Percentiles rank a stretch among this genome's conserved stretches.
Evolutionary conservation across 169 alveolate species (phyloP).

Genomic region (Eimeria praecox): DNA sequence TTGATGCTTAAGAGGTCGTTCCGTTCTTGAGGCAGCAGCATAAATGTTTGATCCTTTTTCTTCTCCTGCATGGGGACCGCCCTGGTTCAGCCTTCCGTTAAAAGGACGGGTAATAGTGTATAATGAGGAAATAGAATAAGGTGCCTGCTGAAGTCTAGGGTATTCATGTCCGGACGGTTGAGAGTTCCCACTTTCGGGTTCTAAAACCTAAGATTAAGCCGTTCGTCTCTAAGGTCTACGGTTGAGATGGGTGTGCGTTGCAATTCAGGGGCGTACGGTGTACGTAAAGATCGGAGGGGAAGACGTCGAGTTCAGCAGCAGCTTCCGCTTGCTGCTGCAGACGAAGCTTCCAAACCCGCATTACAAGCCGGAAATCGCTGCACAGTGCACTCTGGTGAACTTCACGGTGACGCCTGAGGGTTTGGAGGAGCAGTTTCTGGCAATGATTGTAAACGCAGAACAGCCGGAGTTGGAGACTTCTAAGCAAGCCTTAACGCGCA

Average conservation of each 20-base stretch:
- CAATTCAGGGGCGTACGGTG: constrained; percentile 75
- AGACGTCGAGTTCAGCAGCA: constrained; percentile 93
- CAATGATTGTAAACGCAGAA: constrained; percentile 97
- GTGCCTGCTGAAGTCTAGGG: no score
- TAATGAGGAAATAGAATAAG: no score
- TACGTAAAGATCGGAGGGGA: constrained; percentile 94
- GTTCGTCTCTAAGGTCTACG: no score
- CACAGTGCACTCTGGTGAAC: constrained; percentile 97
- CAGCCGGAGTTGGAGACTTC: constrained; percentile 97
- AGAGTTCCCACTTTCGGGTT: not conserved
- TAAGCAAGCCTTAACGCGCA: constrained; percentile 95
- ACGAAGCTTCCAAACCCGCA: constrained; percentile 98
- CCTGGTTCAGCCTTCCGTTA: no score
- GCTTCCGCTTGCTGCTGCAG: constrained; percentile 95
- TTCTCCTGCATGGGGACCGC: no score
- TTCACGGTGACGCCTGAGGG: constrained; percentile 98
- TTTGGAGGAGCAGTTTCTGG: constrained; percentile 96
- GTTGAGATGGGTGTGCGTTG: not conserved
- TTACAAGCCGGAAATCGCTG: constrained; percentile 98
- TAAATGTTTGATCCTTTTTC: no score
- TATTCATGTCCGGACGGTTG: no score
- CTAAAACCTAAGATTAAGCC: no score
- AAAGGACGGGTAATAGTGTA: no score
- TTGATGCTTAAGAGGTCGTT: no score
- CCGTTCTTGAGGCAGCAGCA: no score